Base-by-base conservation (phyloP, 1,284 basidiomycete genomes). In the Cryptococcus floricola region DNA sequence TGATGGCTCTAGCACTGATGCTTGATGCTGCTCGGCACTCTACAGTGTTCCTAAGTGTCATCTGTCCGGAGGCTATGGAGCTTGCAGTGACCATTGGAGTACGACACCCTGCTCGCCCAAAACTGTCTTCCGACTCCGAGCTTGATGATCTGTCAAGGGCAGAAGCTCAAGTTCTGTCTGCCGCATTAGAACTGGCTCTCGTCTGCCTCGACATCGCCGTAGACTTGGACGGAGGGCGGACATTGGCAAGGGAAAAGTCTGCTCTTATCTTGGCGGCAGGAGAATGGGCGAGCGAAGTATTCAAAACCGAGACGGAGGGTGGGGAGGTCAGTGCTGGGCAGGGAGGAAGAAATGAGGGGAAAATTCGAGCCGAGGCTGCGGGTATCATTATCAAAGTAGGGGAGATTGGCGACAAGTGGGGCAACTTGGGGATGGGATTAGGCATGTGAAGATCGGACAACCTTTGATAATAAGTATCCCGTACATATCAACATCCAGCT, bases 371-470 rank as follows among this genome's bases (percentile, higher is more conserved):
- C 50, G 85, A 85, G 0, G 85, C 87, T 2, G 90, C 90, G 0
- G 90, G 89, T 0, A 85, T 93, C 0, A 74, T 92, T 38, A 77
- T 95, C 52, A 89, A 89, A 68, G 81, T 89, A 4, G 86, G 90
- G 49, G 86, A 89, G 65, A 77, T 94, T 6, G 83, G 82, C 9
- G 84, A 85, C 46, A 84, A 80, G 68, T 93, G 89, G 89, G 81
- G 84, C 42, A 80, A 85, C 31, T 19, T 61, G 25, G 60, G 62
- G 18, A 19, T 57, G 57, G 47, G 53, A 19, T 10, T 34, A 10
- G 31, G 41, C 41, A 18, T 42, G n/a, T 42, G 41, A 42, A 10
- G 10, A 8, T 34, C 31, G 31, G 31, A 6, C 31, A 31, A 31
- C 4, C 4, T 31, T 19, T 23, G 14, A 41, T 41, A 41, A 14